Evolutionary conservation across 1,284 basidiomycete genomes (phyloP).

Genomic region (Boletus holoroseus): DNA sequence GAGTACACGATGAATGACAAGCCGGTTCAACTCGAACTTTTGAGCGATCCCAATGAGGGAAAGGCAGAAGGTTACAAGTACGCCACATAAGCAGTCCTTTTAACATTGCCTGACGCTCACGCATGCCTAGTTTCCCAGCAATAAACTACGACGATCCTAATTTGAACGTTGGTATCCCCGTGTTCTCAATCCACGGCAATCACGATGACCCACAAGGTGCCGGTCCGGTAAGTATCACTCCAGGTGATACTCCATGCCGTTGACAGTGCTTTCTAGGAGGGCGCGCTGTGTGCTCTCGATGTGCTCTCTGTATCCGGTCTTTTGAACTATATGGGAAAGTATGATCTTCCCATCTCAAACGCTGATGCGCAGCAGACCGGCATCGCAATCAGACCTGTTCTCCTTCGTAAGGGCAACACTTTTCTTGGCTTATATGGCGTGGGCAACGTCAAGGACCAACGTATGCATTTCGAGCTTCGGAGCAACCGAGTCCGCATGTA

Average conservation of each 20-base stretch:
- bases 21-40: constrained; percentile 82
- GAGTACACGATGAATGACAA: constrained; percentile 88
- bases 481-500: constrained; percentile 95
- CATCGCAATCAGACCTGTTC: constrained; percentile 84
- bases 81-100: constrained; percentile 33
- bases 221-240: constrained; percentile 59
- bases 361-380: constrained; percentile 66
- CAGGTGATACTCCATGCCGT: neutral
- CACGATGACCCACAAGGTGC: constrained; percentile 99
- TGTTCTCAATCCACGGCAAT: constrained; percentile 99
- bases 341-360: constrained; percentile 61
- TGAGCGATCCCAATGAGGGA: constrained; percentile 91
- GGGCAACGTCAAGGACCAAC: constrained; percentile 93
- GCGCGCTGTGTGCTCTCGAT: constrained; percentile 92
- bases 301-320: constrained; percentile 91
- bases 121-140: constrained; percentile 78
- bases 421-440: constrained; percentile 89
- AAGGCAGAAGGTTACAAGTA: constrained; percentile 80
- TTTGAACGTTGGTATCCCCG: constrained; percentile 89
- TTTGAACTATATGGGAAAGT: constrained; percentile 96
- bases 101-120: neutral
- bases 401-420: constrained; percentile 86
- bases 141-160: constrained; percentile 98
- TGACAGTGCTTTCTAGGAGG: constrained; percentile 56
- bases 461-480: constrained; percentile 93